These are phyloP conservation scores for Hirschioporus abietinus DNA, from an alignment of 768 basidiomycete species.

Conservation along the genomic window DNA sequence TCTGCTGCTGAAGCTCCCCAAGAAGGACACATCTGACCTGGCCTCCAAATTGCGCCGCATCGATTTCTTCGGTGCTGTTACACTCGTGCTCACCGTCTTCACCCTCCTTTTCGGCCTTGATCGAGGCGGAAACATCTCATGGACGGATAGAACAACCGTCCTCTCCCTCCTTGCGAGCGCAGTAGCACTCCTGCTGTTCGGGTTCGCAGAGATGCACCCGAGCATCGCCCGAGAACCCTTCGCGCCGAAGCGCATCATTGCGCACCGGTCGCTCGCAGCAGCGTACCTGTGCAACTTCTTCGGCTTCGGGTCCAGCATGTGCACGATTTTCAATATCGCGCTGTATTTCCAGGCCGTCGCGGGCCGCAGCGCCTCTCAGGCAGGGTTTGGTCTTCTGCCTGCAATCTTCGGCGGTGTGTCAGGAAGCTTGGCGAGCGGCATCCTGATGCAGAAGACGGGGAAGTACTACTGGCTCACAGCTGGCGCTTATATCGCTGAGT, in stretches of 20 bases:
- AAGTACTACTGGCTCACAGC: constrained; percentile 51
- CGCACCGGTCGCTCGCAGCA: constrained; percentile 43
- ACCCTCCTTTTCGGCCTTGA: constrained; percentile 55
- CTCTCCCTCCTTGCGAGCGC: constrained; percentile 30
- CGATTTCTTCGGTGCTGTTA: constrained; percentile 55
- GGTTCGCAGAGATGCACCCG: constrained; percentile 38
- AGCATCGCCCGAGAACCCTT: constrained; percentile 51
- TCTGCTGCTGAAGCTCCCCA: constrained; percentile 50
- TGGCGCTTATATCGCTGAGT: constrained; percentile 31
- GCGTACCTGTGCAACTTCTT: constrained; percentile 59
- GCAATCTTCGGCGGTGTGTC: constrained; percentile 38
- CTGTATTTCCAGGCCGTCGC: constrained; percentile 56
- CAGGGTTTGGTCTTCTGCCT: constrained; percentile 49
- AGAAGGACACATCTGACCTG: constrained; percentile 34
- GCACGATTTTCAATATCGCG: constrained; percentile 47
- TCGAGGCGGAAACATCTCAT: constrained; percentile 44
- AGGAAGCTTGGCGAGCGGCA: constrained; percentile 47
- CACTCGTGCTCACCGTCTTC: constrained; percentile 51
- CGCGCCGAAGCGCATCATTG: constrained; percentile 49
- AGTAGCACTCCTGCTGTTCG: constrained; percentile 34
- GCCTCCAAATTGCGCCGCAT: constrained; percentile 49
- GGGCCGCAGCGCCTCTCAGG: constrained; percentile 39
- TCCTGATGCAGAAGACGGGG: constrained; percentile 54
- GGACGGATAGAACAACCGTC: constrained; percentile 32
- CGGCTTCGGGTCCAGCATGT: constrained; percentile 37